Evolutionary conservation across 2,329 filamentous ascomycete genomes (phyloP).

Genomic region (Fusarium multiceps): DNA sequence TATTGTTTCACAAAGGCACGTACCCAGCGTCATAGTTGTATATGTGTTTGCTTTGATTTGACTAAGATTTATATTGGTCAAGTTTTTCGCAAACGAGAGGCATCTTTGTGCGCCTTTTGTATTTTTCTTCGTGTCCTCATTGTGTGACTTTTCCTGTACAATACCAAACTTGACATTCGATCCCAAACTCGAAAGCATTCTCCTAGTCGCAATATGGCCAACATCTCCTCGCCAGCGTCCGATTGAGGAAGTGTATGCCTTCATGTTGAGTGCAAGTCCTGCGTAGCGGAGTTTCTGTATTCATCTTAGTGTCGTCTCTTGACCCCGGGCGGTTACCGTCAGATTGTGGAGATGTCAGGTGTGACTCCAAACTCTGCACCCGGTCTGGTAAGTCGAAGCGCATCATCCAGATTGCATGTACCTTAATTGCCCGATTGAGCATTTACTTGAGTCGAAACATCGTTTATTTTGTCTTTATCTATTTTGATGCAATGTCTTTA

Average conservation of each 20-base stretch:
- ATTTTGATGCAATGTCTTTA: not conserved
- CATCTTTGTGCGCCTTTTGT: not conserved
- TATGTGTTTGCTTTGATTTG: not conserved
- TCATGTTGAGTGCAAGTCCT: not conserved
- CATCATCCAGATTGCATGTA: not conserved
- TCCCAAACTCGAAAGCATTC: not conserved
- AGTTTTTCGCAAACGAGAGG: not conserved
- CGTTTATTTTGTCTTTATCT: not conserved
- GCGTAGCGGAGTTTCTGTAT: not conserved
- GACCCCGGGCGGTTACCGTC: not conserved
- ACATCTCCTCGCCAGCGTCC: not conserved
- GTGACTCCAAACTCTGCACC: not conserved
- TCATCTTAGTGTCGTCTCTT: not conserved
- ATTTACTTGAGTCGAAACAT: not conserved
- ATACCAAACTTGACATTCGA: not conserved
- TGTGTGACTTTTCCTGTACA: not conserved
- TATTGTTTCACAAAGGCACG: not conserved
- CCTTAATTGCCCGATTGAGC: not conserved
- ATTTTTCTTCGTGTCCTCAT: not conserved
- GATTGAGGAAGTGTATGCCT: not conserved
- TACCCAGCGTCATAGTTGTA: not conserved
- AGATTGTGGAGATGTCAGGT: conserved; percentile 2
- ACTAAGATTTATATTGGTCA: not conserved
- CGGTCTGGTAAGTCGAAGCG: conserved; percentile 11
- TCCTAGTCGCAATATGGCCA: not conserved